Evolutionary conservation across 2,329 filamentous ascomycete genomes (phyloP).

Genomic region (Fusarium piperis): DNA sequence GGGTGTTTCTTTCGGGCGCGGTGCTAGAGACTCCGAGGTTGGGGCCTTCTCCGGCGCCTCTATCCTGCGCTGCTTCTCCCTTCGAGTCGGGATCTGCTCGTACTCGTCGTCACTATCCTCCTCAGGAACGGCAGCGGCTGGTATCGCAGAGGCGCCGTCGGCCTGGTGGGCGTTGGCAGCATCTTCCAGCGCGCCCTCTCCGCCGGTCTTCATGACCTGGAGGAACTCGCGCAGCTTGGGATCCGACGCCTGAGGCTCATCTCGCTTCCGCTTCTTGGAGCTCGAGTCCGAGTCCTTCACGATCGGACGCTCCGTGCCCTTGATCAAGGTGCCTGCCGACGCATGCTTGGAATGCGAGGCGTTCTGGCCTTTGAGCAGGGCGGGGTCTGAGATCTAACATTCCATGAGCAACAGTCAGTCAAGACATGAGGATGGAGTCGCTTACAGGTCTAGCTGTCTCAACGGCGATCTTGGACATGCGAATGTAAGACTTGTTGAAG

Average conservation of each 20-base stretch:
- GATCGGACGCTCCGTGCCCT: slow-evolving; percentile 28
- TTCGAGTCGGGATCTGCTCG: slow-evolving; percentile 68
- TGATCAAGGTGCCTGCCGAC: slow-evolving; percentile 24
- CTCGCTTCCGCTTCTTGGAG: slow-evolving; percentile 75
- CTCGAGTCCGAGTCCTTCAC: slow-evolving; percentile 56
- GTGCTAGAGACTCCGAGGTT: slow-evolving; percentile 24
- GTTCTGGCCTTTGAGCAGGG: slow-evolving; percentile 45
- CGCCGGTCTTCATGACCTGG: slow-evolving; percentile 75
- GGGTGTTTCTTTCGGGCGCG: slow-evolving; percentile 32
- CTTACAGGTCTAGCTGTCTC: slow-evolving; percentile 85
- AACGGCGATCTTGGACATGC: slow-evolving; percentile 92
- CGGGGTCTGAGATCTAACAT: slow-evolving; percentile 58
- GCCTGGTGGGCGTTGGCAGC: slow-evolving; percentile 39
- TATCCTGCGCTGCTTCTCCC: slow-evolving; percentile 55
- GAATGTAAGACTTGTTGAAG: slow-evolving; percentile 94
- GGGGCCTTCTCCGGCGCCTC: slow-evolving; percentile 40
- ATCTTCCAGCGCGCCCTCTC: slow-evolving; percentile 48
- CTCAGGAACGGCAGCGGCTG: slow-evolving; percentile 54
- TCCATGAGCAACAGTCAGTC: slow-evolving; percentile 47
- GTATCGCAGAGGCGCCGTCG: slow-evolving; percentile 31
- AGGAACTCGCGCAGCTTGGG: slow-evolving; percentile 88
- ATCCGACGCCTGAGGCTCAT: slow-evolving; percentile 68
- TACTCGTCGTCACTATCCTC: slow-evolving; percentile 80
- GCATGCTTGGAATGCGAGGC: slow-evolving; percentile 38
- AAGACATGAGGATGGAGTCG: slow-evolving; percentile 30